A percentile compares a stretch with the other conserved stretches of the same genome.
phyloP scores from a whole-genome alignment of 305 asterid species.

The Fraxinus baroniana region DNA sequence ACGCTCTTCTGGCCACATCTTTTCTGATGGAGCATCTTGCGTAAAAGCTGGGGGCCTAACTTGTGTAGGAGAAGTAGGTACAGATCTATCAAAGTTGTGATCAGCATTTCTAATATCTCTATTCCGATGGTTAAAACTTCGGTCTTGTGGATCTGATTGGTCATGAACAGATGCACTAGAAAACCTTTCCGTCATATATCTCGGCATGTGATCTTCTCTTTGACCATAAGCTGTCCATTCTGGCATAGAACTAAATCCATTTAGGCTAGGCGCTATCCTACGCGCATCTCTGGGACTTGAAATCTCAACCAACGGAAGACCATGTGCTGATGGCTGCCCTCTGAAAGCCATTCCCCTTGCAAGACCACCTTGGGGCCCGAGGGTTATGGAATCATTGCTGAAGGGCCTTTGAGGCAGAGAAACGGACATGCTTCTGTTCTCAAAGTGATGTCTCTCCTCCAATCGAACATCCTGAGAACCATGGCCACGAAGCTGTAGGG shows the following conservation, averaged over 20 bases:
- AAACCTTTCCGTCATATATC: constrained; percentile 52
- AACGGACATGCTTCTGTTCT: constrained; percentile 42
- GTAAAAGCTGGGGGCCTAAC: constrained; percentile 35
- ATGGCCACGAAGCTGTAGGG: constrained; percentile 52
- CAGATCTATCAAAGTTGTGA: constrained; percentile 48
- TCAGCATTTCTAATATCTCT: constrained; percentile 50
- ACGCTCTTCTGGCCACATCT: constrained; percentile 52
- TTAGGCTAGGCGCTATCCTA: constrained; percentile 52
- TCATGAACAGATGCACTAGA: constrained; percentile 41
- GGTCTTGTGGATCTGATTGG: constrained; percentile 41
- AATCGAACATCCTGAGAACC: constrained; percentile 55
- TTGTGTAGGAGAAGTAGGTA: constrained; percentile 35
- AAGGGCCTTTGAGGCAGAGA: constrained; percentile 49
- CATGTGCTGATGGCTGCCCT: constrained; percentile 61
- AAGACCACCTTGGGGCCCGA: constrained; percentile 96
- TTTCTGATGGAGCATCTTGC: constrained; percentile 48
- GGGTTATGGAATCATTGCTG: constrained; percentile 60
- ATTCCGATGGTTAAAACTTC: constrained; percentile 32
- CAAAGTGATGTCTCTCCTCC: constrained; percentile 46
- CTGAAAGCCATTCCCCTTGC: constrained; percentile 87
- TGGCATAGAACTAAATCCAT: constrained; percentile 57
- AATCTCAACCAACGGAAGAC: constrained; percentile 34
- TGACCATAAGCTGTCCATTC: constrained; percentile 56
- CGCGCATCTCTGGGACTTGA: constrained; percentile 47
- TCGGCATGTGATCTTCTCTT: constrained; percentile 58